These are phyloP conservation scores for Phanerochaete sordida DNA, from an alignment of 768 basidiomycete species.

Conservation along the genomic window DNA sequence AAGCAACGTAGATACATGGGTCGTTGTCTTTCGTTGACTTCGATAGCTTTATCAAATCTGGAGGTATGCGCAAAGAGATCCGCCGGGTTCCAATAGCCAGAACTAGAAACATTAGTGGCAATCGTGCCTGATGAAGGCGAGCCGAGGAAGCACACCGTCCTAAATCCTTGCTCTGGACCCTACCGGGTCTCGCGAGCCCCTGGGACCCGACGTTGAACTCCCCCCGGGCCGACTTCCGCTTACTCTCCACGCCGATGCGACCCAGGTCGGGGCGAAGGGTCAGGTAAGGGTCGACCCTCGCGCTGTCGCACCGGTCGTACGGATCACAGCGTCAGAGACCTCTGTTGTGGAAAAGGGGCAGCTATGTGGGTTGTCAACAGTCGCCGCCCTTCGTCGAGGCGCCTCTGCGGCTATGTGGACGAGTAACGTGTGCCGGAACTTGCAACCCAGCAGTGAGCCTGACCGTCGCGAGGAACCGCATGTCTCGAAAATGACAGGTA, in stretches of 20 bases:
- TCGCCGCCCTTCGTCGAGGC: background rate
- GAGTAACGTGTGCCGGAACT: background rate
- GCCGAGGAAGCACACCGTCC: background rate
- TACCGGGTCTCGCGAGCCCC: background rate
- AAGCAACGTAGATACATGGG: no score
- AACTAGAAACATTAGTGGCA: background rate
- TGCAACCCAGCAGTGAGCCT: background rate
- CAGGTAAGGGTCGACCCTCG: background rate
- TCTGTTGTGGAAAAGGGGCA: background rate
- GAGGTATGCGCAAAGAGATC: no score
- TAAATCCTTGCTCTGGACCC: background rate
- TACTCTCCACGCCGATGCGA: background rate
- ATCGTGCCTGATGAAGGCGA: background rate
- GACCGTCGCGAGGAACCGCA: background rate
- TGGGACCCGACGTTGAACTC: background rate
- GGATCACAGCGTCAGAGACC: background rate
- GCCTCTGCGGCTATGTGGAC: background rate
- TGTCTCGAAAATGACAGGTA: background rate
- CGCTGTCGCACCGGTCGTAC: background rate
- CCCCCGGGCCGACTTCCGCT: background rate
- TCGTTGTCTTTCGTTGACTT: no score
- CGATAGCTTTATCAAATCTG: no score
- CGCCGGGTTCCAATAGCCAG: no score
- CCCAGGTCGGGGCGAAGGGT: background rate
- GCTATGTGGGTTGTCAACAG: background rate